Evolutionary conservation across 2,329 filamentous ascomycete genomes (phyloP).

Genomic region (Lachnellula suecica): DNA sequence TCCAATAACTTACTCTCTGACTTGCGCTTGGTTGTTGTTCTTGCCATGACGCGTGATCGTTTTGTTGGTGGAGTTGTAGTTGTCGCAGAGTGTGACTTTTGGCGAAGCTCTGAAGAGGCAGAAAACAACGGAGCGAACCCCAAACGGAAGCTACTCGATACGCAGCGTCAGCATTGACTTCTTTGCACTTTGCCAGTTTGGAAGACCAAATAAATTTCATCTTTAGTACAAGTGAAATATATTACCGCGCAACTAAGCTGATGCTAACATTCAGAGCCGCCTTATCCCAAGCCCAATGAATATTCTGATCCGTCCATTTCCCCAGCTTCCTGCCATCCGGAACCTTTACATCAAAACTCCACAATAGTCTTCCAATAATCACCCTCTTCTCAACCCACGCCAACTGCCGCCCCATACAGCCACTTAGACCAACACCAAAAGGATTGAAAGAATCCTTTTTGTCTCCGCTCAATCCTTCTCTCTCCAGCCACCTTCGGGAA

Average conservation of each 20-base stretch:
- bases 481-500: slow-evolving; percentile 33
- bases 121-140: too few species aligned
- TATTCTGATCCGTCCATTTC: not conserved
- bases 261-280: not conserved
- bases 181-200: too few species aligned
- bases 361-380: slow-evolving; percentile 8
- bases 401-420: slow-evolving; percentile 13
- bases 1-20: slow-evolving; percentile 19
- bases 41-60: slow-evolving; percentile 5
- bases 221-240: too few species aligned
- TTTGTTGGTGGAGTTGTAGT: not conserved
- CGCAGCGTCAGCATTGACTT: too few species aligned
- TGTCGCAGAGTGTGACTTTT: not conserved
- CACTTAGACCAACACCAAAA: slow-evolving; percentile 10
- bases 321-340: not conserved
- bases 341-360: slow-evolving; percentile 9
- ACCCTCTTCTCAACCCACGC: slow-evolving; percentile 17
- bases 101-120: too few species aligned
- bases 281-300: not conserved
- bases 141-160: too few species aligned
- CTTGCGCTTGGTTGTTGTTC: slow-evolving; percentile 14
- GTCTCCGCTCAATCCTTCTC: slow-evolving; percentile 8
- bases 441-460: not conserved
- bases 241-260: not conserved
- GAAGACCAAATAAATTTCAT: too few species aligned